A percentile compares a stretch with the other conserved stretches of the same genome.
phyloP scores from a whole-genome alignment of 129 eudicot species.

The Heracleum sosnowskyi region DNA sequence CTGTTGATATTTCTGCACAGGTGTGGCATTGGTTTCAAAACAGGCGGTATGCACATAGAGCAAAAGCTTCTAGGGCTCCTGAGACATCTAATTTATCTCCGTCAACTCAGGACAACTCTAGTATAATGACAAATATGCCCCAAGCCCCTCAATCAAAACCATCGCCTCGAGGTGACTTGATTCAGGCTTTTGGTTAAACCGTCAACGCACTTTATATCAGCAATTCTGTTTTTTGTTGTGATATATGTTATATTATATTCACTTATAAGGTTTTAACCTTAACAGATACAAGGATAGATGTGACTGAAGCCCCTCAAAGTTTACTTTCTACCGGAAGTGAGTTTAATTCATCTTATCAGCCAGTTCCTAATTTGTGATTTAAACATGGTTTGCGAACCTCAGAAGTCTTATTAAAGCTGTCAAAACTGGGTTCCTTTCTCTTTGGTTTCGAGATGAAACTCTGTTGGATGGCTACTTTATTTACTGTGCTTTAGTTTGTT shows the following conservation, averaged over 20 bases:
- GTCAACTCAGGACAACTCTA: conserved; percentile 40
- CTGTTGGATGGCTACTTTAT: background rate
- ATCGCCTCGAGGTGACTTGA: conserved; percentile 34
- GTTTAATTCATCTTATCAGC: background rate
- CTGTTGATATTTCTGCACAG: conserved; percentile 15
- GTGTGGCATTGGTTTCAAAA: conserved; percentile 98
- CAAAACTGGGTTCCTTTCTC: background rate
- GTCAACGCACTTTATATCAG: conserved; percentile 1
- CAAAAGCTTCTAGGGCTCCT: conserved; percentile 63
- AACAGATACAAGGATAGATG: conserved; percentile 25
- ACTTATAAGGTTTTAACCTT: conserved; percentile 12
- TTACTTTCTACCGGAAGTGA: conserved; percentile 44
- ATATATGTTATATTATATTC: background rate
- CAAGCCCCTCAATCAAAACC: conserved; percentile 45
- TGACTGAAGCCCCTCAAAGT: conserved; percentile 48
- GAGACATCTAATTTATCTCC: conserved; percentile 33
- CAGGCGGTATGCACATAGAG: conserved; percentile 83
- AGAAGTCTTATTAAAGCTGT: background rate
- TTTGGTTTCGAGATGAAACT: background rate
- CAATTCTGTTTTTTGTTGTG: conserved; percentile 7
- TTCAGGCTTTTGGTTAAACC: conserved; percentile 1
- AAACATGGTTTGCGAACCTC: background rate
- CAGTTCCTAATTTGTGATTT: background rate
- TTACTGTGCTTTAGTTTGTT: background rate
- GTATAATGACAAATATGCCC: conserved; percentile 34